Conservation (phyloP, 176 grass and related monocot species). For the Ananas comosus region DNA sequence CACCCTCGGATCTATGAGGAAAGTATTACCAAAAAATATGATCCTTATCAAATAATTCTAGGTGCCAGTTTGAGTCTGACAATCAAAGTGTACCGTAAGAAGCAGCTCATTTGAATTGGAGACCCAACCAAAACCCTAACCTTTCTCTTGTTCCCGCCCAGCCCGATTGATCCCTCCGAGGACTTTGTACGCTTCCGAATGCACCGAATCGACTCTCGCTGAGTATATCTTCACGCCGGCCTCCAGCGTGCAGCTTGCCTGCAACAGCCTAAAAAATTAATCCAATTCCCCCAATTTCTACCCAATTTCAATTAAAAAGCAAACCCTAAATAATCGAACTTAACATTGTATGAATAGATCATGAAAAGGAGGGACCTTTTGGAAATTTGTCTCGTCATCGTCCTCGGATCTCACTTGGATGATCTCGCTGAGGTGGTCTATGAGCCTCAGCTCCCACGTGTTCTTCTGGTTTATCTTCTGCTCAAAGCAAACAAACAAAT, state of each 20-base stretch:
- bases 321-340: not conserved
- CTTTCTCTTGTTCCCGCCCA: slow-evolving; percentile 57
- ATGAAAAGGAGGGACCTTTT: slow-evolving; percentile 56
- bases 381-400: slow-evolving; percentile 93
- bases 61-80: too few species aligned
- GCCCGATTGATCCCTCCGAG: slow-evolving; percentile 92
- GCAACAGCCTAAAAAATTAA: not conserved
- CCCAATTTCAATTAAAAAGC: not conserved
- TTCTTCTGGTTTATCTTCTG: slow-evolving; percentile 99
- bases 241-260: slow-evolving; percentile 92
- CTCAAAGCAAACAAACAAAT: slow-evolving; percentile 3
- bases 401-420: slow-evolving; percentile 55
- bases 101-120: not conserved
- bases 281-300: not conserved
- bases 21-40: too few species aligned
- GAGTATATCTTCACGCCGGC: slow-evolving; percentile 97
- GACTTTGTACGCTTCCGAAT: slow-evolving; percentile 92
- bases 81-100: too few species aligned
- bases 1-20: too few species aligned
- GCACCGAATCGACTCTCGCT: slow-evolving; percentile 77
- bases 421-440: slow-evolving; percentile 88
- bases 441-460: slow-evolving; percentile 88
- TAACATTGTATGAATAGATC: slow-evolving; percentile 7
- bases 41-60: too few species aligned
- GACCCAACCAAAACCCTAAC: slow-evolving; percentile 22